Conservation (phyloP, 805 yeast species). For the Brettanomyces bruxellensis region DNA sequence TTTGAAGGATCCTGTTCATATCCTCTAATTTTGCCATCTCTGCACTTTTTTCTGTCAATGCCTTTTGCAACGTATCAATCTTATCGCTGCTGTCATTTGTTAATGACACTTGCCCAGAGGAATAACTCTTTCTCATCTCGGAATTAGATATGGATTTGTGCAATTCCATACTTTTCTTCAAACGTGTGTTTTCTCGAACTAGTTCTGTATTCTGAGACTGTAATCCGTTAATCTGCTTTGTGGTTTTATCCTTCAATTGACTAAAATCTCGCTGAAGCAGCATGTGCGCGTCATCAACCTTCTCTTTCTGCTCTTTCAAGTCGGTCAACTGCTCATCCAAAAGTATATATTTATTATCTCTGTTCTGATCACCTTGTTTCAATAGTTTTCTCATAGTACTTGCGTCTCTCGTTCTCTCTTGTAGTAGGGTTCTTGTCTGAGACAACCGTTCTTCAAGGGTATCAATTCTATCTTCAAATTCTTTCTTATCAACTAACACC, state of each 20-base stretch:
- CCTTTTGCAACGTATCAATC: constrained; percentile 1
- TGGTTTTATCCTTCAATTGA: constrained; percentile 59
- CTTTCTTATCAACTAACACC: constrained; percentile 54
- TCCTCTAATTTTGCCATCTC: background rate
- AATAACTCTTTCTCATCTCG: too few species aligned
- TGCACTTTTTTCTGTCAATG: background rate
- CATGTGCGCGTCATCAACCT: constrained; percentile 45
- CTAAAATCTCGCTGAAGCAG: constrained; percentile 43
- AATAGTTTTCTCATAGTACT: constrained; percentile 61
- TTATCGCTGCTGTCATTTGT: too few species aligned
- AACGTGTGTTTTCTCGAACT: too few species aligned
- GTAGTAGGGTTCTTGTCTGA: constrained; percentile 63
- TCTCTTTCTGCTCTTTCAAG: constrained; percentile 53
- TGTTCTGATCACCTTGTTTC: constrained; percentile 56
- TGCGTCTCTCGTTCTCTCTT: constrained; percentile 75
- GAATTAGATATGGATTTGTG: too few species aligned
- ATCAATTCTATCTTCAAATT: constrained; percentile 50
- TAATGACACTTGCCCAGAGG: too few species aligned
- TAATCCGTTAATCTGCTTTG: constrained; percentile 29
- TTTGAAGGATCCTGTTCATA: constrained; percentile 43
- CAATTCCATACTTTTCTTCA: too few species aligned
- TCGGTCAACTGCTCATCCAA: constrained; percentile 40
- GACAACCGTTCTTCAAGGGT: constrained; percentile 73
- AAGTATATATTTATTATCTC: constrained; percentile 44
- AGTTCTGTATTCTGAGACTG: too few species aligned